phyloP scores from a whole-genome alignment of 2,329 filamentous ascomycete species.

The Fusarium marasasianum region DNA sequence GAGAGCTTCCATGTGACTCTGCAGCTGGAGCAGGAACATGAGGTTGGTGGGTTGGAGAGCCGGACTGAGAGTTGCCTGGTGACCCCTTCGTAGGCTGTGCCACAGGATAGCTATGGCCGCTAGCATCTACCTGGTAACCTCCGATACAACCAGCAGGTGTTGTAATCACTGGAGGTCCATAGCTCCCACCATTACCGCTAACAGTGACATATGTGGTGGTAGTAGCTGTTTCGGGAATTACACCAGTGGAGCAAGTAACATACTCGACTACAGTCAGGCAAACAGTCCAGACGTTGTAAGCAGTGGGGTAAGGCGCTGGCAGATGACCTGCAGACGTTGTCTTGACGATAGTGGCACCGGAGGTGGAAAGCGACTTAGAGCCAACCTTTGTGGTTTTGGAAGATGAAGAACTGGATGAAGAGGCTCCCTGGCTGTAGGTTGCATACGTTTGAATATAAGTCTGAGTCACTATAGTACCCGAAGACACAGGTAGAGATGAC shows the following conservation, averaged over 20 bases:
- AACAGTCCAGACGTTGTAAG: not conserved
- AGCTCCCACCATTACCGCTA: not conserved
- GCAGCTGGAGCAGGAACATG: not conserved
- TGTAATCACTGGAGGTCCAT: not conserved
- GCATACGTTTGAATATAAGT: not conserved
- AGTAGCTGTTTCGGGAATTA: not conserved
- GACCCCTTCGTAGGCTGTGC: not conserved
- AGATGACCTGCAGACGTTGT: not conserved
- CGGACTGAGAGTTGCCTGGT: not conserved
- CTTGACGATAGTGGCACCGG: not conserved
- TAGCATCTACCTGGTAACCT: not conserved
- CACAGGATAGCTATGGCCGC: not conserved
- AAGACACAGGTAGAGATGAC: not conserved
- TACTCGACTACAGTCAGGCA: not conserved
- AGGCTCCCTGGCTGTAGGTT: not conserved
- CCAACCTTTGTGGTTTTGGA: not conserved
- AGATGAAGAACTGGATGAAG: fast-evolving
- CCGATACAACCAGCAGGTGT: not conserved
- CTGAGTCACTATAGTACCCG: not conserved
- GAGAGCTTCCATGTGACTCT: not conserved
- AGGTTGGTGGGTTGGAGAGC: fast-evolving
- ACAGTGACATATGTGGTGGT: not conserved
- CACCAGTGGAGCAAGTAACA: not conserved
- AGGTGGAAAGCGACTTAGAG: not conserved
- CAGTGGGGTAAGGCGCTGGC: not conserved